Percentiles rank a stretch among this genome's conserved stretches.
These are phyloP conservation scores for Erigeron canadensis DNA, from an alignment of 129 eudicot species.

Conservation along the genomic window DNA sequence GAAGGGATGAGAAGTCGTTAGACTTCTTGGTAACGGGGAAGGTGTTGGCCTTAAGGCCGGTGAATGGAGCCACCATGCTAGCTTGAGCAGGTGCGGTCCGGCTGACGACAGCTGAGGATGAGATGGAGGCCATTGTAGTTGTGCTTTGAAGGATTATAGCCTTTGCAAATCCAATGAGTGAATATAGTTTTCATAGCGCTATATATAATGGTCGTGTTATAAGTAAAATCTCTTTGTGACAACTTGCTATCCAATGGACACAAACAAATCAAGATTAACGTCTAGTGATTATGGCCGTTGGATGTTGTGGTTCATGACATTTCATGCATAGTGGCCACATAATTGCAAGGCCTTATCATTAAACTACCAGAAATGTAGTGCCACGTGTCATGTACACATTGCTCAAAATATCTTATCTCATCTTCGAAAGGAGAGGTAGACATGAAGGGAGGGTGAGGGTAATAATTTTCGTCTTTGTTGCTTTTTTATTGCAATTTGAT, in stretches of 20 bases:
- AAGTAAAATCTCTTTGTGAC: slow-evolving; percentile 8
- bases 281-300: slow-evolving; percentile 30
- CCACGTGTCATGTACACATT: slow-evolving; percentile 41
- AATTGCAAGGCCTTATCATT: slow-evolving; percentile 35
- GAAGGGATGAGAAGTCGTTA: slow-evolving; percentile 47
- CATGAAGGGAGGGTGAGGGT: slow-evolving; percentile 26
- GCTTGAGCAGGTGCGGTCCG: slow-evolving; percentile 46
- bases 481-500: not conserved
- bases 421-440: slow-evolving; percentile 32
- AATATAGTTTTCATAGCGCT: slow-evolving; percentile 2
- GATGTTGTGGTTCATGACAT: slow-evolving; percentile 35
- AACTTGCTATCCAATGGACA: slow-evolving; percentile 31
- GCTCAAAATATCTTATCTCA: slow-evolving; percentile 48
- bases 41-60: slow-evolving; percentile 52
- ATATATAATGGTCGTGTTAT: slow-evolving; percentile 32
- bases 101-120: slow-evolving; percentile 39
- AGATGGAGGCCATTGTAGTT: slow-evolving; percentile 41
- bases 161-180: slow-evolving; percentile 27
- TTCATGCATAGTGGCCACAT: slow-evolving; percentile 31
- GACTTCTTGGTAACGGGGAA: slow-evolving; percentile 45
- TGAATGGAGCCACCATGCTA: slow-evolving; percentile 54
- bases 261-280: slow-evolving; percentile 23
- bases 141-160: slow-evolving; percentile 8
- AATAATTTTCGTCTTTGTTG: not conserved
- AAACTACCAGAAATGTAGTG: slow-evolving; percentile 22